Percentiles rank a stretch among this genome's conserved stretches.
Conservation (phyloP, 1,284 basidiomycete species). For the Microbotryum scabiosae region DNA sequence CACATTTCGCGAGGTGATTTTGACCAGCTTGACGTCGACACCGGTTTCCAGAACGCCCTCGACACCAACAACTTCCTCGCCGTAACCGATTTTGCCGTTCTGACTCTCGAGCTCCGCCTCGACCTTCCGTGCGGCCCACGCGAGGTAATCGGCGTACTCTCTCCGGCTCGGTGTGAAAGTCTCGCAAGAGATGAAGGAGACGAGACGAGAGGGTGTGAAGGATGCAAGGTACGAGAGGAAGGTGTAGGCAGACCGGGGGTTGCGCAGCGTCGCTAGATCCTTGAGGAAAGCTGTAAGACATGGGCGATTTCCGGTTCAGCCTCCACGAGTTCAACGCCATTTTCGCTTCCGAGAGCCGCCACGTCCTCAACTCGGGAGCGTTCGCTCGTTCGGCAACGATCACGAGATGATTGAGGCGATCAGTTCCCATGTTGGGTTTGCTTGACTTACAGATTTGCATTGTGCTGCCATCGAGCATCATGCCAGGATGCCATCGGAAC, state of each 20-base stretch:
- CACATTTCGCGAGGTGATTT: constrained; percentile 11
- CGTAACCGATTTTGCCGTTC: constrained; percentile 47
- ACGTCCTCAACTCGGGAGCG: background rate
- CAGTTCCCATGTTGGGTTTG: background rate
- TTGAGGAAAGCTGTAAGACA: constrained; percentile 49
- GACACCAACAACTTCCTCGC: constrained; percentile 46
- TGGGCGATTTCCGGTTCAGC: background rate
- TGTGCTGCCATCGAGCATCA: constrained; percentile 51
- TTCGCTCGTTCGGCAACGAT: background rate
- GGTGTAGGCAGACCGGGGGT: constrained; percentile 51
- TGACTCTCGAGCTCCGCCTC: constrained; percentile 41
- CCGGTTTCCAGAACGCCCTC: constrained; percentile 13
- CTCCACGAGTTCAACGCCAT: too few species aligned
- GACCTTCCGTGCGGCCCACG: constrained; percentile 46
- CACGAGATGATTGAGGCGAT: too few species aligned
- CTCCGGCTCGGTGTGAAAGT: constrained; percentile 41
- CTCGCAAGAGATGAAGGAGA: constrained; percentile 45
- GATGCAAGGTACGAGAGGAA: constrained; percentile 53
- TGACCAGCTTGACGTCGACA: constrained; percentile 14
- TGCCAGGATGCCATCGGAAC: constrained; percentile 48
- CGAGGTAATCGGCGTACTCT: constrained; percentile 52
- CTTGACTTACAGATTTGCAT: constrained; percentile 48
- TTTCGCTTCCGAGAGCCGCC: too few species aligned
- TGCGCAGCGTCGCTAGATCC: constrained; percentile 53
- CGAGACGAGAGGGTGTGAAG: constrained; percentile 44